Evolutionary conservation across 1,284 basidiomycete genomes (phyloP), one percentile per base, ranked within the genome.

Genomic region (Malassezia pachydermatis): DNA sequence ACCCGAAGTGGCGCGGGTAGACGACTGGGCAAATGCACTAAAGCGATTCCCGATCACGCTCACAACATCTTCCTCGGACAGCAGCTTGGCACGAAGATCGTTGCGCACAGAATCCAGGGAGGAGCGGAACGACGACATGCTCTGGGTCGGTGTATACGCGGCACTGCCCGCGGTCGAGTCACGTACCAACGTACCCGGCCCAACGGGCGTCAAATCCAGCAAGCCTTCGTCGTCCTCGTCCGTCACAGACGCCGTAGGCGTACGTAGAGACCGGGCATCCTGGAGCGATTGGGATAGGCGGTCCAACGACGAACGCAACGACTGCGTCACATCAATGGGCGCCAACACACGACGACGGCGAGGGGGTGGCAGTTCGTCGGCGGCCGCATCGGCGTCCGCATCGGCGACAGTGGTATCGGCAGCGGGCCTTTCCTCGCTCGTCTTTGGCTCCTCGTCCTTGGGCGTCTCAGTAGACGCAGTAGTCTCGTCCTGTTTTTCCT

Each of bases 271-370:
- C 23, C 38, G 33, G 16, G 41, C 41, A 24, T 35, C 23, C 7
- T 46, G 49, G 13, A 68, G 57, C 13, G 55, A 45, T 17, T 45
- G 36, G 9, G 52, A 54, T 5, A 69, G 55, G 11, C 47, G 46
- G 16, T 57, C 46, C 50, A 69, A 53, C 14, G 61, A 62, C 9
- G 47, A 45, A 10, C 62, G 60, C 7, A 69, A 45, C 9, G 59
- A 55, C n/a, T 41, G 41, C 19, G 55, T 59, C 6, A 69, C 29
- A 37, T 69, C 59, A 48, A 69, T 65, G 0, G 63, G 62, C 9
- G 55, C 62, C 17, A 62, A 41, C 33, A 51, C 51, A 4, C 14
- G 29, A 41, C 16, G 45, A 22, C 8, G 45, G 17, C 3, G 14
- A 17, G 34, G 34, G n/a, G 29, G n/a, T n/a, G 29, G 29, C 5